Conservation (phyloP, 768 basidiomycete species). For the Kwoniella sp. region DNA sequence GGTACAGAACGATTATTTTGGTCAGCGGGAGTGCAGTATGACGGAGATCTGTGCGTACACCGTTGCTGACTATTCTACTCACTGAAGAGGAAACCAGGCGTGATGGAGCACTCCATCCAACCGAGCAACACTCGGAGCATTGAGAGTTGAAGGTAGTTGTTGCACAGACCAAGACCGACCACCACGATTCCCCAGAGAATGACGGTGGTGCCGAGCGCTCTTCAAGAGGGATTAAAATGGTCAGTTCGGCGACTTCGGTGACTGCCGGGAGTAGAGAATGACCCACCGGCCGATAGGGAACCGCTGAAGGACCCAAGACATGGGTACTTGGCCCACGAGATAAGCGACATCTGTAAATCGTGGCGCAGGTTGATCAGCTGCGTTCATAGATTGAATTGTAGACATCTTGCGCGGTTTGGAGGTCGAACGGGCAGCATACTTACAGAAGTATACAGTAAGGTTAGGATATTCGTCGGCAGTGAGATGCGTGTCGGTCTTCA, state of each 20-base stretch:
- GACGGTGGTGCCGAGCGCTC: conserved; percentile 9
- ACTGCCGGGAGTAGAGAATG: not conserved
- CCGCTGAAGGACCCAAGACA: conserved; percentile 21
- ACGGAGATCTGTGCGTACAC: too few species aligned
- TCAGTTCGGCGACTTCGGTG: not conserved
- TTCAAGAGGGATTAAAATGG: not conserved
- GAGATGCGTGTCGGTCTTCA: conserved; percentile 23
- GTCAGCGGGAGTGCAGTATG: not conserved
- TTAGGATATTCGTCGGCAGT: conserved; percentile 20
- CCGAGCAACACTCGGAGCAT: conserved; percentile 23
- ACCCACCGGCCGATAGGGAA: conserved; percentile 22
- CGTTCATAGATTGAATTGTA: too few species aligned
- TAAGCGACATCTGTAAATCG: conserved; percentile 22
- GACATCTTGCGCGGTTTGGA: not conserved
- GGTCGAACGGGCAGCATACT: conserved; percentile 4
- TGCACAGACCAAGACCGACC: conserved; percentile 20
- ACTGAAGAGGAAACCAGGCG: conserved; percentile 28
- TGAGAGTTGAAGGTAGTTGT: conserved; percentile 20
- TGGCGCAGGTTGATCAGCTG: too few species aligned
- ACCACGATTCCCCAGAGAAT: conserved; percentile 28
- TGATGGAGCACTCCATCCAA: conserved; percentile 27
- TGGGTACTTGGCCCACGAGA: conserved; percentile 20
- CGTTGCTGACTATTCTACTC: not conserved
- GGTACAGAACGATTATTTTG: not conserved
- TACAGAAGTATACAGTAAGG: conserved; percentile 26